Base-by-base conservation (phyloP, 345 rosid genomes). In the Arabidopsis suecica region DNA sequence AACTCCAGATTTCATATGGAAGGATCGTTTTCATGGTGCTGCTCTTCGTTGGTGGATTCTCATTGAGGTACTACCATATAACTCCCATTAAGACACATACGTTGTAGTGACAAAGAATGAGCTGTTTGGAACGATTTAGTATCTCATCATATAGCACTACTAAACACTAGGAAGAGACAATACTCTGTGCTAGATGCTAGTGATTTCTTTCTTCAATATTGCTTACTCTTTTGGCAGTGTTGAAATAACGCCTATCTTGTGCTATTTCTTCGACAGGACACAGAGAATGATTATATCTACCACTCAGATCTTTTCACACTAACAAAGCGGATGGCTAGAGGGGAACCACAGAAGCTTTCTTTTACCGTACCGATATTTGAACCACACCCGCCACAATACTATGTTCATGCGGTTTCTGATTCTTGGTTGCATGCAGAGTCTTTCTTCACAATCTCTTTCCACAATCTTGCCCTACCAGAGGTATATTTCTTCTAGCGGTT, bases 361-460 rank as follows among this genome's bases (percentile, higher is more conserved):
- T 94, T 91, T 76, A 89, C 96, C 5, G 93, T 94, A 69, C 98
- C 98, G 6, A 91, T 94, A 76, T 94, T 94, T 83, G 98, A 91
- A 81, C 98, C 98, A 49, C 98, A 94, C 76, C 98, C 98, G 30
- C 96, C 97, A 1, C 98, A 94, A 72, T 94, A 91, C 84, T 94
- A 85, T 81, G 88, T 94, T 78, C 95, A 88, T 76, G 98, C 97
- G 61, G 88, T 94, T 57, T 94, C 98, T 73, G 98, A 94, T 87
- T 90, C 98, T 68, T 94, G 98, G 98, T 82, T 94, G 88, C 90
- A 86, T 58, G 88, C 98, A 28, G 98, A 94, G 84, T 84, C 97
- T 74, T 88, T 90, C 81, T 91, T 84, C 86, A 88, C 96, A 61
- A 88, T 94, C 71, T 88, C 98, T 25, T 94, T 94, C 82, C 93